Percentiles rank a stretch among this genome's conserved stretches.
Evolutionary conservation across 2,329 filamentous ascomycete genomes (phyloP).

Genomic region (Alternaria incomplexa): DNA sequence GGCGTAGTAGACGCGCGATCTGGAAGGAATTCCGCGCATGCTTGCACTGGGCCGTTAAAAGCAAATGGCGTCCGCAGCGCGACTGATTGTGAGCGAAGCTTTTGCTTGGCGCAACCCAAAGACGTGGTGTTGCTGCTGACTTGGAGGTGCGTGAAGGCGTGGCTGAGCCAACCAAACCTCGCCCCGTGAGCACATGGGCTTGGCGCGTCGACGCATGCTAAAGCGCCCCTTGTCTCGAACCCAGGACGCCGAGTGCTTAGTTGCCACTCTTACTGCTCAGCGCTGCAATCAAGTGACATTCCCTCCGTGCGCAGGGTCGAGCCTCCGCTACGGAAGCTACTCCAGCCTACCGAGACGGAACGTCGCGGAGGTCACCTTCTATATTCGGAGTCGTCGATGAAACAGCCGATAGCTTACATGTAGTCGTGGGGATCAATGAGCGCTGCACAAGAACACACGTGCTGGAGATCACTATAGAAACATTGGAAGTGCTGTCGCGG

Average conservation of each 20-base stretch:
- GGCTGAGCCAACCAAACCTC: slow-evolving; percentile 12
- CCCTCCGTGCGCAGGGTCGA: slow-evolving; percentile 2
- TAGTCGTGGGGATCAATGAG: slow-evolving; percentile 10
- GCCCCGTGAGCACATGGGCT: slow-evolving; percentile 8
- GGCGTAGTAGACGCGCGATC: slow-evolving; percentile 24
- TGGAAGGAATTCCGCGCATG: slow-evolving; percentile 21
- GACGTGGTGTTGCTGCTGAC: slow-evolving; percentile 11
- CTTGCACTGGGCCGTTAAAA: slow-evolving; percentile 22
- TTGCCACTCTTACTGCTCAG: slow-evolving; percentile 7
- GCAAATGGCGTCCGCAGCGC: slow-evolving; percentile 14
- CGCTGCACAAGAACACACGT: slow-evolving; percentile 12
- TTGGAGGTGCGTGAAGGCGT: neutral
- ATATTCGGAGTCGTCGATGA: neutral
- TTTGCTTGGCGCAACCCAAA: slow-evolving; percentile 17
- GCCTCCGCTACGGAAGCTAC: slow-evolving; percentile 9
- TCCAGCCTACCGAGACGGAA: neutral
- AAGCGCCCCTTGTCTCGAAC: slow-evolving; percentile 12
- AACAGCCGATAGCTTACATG: neutral
- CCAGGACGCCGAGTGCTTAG: slow-evolving; percentile 4
- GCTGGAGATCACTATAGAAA: neutral
- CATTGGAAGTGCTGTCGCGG: neutral
- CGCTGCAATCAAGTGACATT: slow-evolving; percentile 4
- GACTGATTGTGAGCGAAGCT: slow-evolving; percentile 12
- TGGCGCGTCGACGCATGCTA: slow-evolving; percentile 1
- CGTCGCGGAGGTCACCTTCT: slow-evolving; percentile 21